Evolutionary conservation across 176 grass and related monocot genomes (phyloP), one percentile per base, ranked within the genome.

Genomic region (Zoysia japonica): DNA sequence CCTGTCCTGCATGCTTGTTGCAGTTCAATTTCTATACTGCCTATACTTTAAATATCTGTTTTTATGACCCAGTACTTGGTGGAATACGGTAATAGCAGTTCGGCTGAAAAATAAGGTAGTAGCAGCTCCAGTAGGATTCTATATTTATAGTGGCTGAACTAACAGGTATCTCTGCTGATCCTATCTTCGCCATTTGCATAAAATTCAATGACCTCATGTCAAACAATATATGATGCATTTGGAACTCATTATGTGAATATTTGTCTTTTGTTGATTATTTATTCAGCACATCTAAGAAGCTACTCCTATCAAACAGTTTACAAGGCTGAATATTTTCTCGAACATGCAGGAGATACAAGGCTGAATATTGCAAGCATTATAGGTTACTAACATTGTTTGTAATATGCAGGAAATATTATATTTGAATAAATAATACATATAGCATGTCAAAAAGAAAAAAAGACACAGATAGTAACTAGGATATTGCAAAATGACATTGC

Each of bases 1-100:
- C 9, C 17, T 11, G 53, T 57, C 9, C 17, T 11, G 53, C 38
- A 65, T 66, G 43, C 60, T 44, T 71, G 36, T 81, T 50, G 12
- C 60, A 45, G 51, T 80, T 70, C 19, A 62, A 19, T 57, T 68
- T 74, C 55, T 79, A 20, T 74, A 61, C 52, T 79, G 59, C 44
- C 37, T 61, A 39, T 17, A 65, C 15, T 48, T 10, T 65, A 65
- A 80, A 75, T 76, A 47, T 67, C 12, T 11, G 20, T 14, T 36
- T 17, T 9, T 83, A 59, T 73, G 46, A 49, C 3, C 15, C 65
- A 68, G 40, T 19, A 71, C 19, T 11, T 1, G 46, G 52, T 4
- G 65, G 13, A 59, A 53, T 67, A 37, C 35, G 28, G 57, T 65
- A 77, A 11, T 12, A 45, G 47, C 40, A 77, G 57, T 14, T 59